Percentiles rank a stretch among this genome's conserved stretches.
phyloP scores from a whole-genome alignment of 306 rosid species.

The Spatholobus suberectus region DNA sequence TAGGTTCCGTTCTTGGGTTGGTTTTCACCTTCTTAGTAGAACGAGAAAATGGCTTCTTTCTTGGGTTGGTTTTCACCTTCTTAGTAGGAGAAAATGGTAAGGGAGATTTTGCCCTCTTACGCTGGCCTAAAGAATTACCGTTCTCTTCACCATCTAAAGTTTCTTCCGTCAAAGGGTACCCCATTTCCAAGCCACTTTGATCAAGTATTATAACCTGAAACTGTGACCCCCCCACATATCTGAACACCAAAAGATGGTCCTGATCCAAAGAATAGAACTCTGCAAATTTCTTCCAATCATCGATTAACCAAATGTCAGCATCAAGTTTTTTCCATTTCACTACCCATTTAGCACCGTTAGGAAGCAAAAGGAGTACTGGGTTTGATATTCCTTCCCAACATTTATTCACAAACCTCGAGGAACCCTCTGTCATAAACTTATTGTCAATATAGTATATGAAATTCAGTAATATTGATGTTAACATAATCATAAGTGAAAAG shows the following conservation, averaged over 20 bases:
- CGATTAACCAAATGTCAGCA: neutral
- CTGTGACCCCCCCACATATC: neutral
- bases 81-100: neutral
- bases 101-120: constrained; percentile 1
- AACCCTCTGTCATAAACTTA: neutral
- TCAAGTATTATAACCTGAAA: neutral
- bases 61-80: constrained; percentile 3
- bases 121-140: neutral
- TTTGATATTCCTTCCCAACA: constrained; percentile 21
- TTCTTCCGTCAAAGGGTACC: neutral
- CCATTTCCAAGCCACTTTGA: constrained; percentile 3
- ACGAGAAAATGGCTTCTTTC: neutral
- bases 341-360: constrained; percentile 5
- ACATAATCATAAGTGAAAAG: neutral
- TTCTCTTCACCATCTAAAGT: neutral
- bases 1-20: neutral
- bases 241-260: neutral
- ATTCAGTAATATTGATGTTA: neutral
- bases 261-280: neutral
- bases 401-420: neutral
- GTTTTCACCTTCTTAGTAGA: constrained; percentile 9
- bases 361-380: neutral
- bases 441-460: neutral
- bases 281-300: constrained; percentile 9
- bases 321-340: neutral